Base-by-base conservation (phyloP, 2,329 filamentous ascomycete genomes). In the Bisporella sp. region DNA sequence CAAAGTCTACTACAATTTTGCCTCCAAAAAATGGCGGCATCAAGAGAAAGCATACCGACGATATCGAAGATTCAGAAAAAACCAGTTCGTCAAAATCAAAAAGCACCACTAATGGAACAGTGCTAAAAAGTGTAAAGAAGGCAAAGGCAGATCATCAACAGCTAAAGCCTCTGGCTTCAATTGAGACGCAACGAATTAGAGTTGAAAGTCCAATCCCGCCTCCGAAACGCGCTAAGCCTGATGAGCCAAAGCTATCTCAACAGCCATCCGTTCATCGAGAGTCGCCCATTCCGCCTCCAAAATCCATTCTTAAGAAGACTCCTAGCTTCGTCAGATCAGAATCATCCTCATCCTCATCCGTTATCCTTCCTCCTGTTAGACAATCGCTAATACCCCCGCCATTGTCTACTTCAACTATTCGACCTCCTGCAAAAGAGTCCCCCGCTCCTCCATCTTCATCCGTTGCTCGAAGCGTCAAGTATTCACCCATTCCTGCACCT, bases 91-190 rank as follows among this genome's bases (percentile, higher is more conserved):
- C 55, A 31, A 48, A 31, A 45, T 48, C 50, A 56, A 33, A 48
- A 52, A 50, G 35, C 48, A 49, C 21, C 39, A 43, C 45, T 51
- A 46, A 60, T 41, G 35, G 51, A 41, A 49, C 41, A 50, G 41
- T 55, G 52, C 59, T 61, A 57, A 60, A 59, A 53, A 49, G 46
- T 54, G 42, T 49, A 40, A 60, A 62, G 58, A 60, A 53, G 59
- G 58, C 54, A 40, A 50, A 59, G 53, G 50, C 50, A 50, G 45
- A 52, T 54, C 55, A 49, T 46, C 53, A 55, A 46, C 52, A 55
- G 41, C 21, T 21, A 21, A 21, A 21, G 35, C 8, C 35, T 55
- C 45, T 37, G 55, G 50, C 37, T 49, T 57, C 48, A 55, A 54
- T 21, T 56, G 46, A 57, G 12, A 37, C 35, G 35, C 8, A 37